Evolutionary conservation across 225 moss, liverwort and hornwort species (phyloP), one percentile per base, ranked within the genome.

Genomic region (Pleurozium schreberi): DNA sequence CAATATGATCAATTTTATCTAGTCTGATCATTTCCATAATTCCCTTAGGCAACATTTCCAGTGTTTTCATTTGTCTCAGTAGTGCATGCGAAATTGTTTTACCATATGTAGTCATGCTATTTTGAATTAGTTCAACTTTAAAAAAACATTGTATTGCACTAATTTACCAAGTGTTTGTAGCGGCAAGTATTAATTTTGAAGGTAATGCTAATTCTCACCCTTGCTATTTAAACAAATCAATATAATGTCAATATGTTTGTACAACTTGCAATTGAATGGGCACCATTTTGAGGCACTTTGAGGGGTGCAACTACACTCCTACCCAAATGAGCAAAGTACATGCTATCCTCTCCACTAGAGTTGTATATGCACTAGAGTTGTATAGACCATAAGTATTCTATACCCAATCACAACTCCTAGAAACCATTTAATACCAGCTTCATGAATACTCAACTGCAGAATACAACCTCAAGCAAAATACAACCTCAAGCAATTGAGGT

Each of bases 261-360:
- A 78, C 4, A 26, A 23, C 3, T 26, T n/a, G 5, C 11, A 55
- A 55, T 55, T 38, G 16, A 78, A 0, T 78, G 38, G 23, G 9
- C 0, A 1, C 1, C 10, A 34, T 2, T 25, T 55, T 9, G 2
- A 6, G 9, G 2, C 4, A 38, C 4, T 53, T 38, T 0, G 2
- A 14, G 0, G 1, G 4, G 2, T 77, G 5, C 0, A 77, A 4
- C 0, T 53, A 1, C 0, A 1, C 10, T 23, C 0, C 55, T 52
- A 22, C 1, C 22, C 3, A 21, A 13, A 12, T 2, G 3, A 6
- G 5, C 12, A 75, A 34, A 33, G 8, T 18, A 13, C 8, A 34
- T 75, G 5, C 21, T 50, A 5, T 7, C 12, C 2, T 75, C 31
- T 3, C 2, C 22, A 13, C 2, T 21, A 1, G 2, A 36, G 23